Percentiles rank a stretch among this genome's conserved stretches.
Evolutionary conservation across 2,329 filamentous ascomycete species (phyloP).

Genomic region (Chaetomium sp.): DNA sequence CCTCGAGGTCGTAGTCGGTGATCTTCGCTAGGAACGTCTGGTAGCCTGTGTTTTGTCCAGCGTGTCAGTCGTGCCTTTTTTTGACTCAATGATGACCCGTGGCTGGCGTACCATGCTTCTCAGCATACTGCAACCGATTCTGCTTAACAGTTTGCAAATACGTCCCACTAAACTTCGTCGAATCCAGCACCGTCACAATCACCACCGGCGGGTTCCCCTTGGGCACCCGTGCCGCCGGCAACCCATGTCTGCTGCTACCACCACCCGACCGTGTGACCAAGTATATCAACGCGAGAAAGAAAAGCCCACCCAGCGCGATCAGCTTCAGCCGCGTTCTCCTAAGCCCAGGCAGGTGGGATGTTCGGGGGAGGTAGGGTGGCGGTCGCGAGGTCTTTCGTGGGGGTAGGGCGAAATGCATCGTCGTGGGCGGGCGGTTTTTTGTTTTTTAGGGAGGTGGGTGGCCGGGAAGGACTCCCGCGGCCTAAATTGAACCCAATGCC

Average conservation of each 20-base stretch:
- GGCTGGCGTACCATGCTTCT: constrained; percentile 61
- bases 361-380: constrained; percentile 60
- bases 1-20: constrained; percentile 66
- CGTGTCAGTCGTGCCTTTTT: not conserved
- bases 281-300: constrained; percentile 54
- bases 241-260: constrained; percentile 26
- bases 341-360: constrained; percentile 41
- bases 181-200: constrained; percentile 79
- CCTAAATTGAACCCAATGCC: constrained; percentile 1
- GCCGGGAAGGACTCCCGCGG: constrained; percentile 8
- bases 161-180: constrained; percentile 52
- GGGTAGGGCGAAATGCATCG: constrained; percentile 86
- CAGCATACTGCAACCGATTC: constrained; percentile 80
- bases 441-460: not conserved
- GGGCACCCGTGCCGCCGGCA: constrained; percentile 29
- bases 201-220: constrained; percentile 60
- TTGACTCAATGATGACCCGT: not conserved
- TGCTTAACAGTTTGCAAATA: constrained; percentile 70
- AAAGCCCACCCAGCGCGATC: constrained; percentile 48
- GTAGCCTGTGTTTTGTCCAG: constrained; percentile 69
- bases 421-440: not conserved
- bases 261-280: constrained; percentile 41
- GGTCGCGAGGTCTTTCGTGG: constrained; percentile 76
- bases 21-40: constrained; percentile 72
- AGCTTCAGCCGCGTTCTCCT: constrained; percentile 55